Percentiles rank a stretch among this genome's conserved stretches.
These are phyloP conservation scores for Erodium moschatum DNA, from an alignment of 441 rosid species.

Conservation along the genomic window DNA sequence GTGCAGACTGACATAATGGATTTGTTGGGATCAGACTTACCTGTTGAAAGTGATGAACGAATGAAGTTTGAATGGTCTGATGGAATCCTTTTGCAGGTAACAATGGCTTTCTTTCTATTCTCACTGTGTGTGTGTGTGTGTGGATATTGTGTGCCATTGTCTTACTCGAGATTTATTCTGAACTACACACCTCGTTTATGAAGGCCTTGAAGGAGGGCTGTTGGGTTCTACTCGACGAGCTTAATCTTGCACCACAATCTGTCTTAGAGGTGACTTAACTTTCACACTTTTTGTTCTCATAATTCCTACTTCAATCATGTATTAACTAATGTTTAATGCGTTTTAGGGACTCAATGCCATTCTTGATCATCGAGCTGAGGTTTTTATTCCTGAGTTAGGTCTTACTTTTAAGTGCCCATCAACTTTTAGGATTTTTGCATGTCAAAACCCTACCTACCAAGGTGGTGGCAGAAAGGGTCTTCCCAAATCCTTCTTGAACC, in stretches of 20 bases:
- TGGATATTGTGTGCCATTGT: constrained; percentile 8
- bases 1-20: constrained; percentile 98
- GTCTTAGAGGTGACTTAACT: constrained; percentile 61
- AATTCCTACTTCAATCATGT: constrained; percentile 12
- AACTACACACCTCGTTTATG: constrained; percentile 8
- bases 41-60: constrained; percentile 77
- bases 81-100: constrained; percentile 89
- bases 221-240: constrained; percentile 97
- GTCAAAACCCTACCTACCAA: constrained; percentile 96
- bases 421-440: constrained; percentile 86
- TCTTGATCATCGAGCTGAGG: constrained; percentile 95
- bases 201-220: constrained; percentile 96
- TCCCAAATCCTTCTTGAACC: constrained; percentile 94
- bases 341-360: constrained; percentile 91
- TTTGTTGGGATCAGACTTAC: constrained; percentile 93
- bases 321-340: constrained; percentile 13
- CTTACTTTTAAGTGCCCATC: constrained; percentile 72
- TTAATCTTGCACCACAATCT: constrained; percentile 98
- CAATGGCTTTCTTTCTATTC: constrained; percentile 13
- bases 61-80: constrained; percentile 98
- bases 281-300: constrained; percentile 1
- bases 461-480: constrained; percentile 99
- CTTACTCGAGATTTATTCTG: constrained; percentile 10
- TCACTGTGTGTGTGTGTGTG: not conserved
- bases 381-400: constrained; percentile 89